These are phyloP conservation scores for Lichtheimia hyalospora DNA, from an alignment of 371 early-diverging fungal species.

Conservation along the genomic window DNA sequence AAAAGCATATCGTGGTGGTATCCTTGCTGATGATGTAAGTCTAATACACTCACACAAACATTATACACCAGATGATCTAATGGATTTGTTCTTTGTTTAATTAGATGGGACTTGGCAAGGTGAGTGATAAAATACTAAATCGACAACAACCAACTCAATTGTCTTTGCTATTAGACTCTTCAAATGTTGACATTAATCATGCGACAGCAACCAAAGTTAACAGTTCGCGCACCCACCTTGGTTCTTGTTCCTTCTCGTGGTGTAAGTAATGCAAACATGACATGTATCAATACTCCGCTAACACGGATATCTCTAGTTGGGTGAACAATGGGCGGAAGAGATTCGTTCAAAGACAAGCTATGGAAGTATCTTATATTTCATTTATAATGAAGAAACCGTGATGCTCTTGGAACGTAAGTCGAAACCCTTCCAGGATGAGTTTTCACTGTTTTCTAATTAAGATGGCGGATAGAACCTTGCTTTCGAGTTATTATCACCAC, in stretches of 20 bases:
- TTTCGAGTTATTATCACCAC: constrained; percentile 45
- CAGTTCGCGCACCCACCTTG: constrained; percentile 29
- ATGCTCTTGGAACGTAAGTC: constrained; percentile 36
- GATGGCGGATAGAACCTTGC: constrained; percentile 21
- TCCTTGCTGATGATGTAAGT: constrained; percentile 43
- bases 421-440: too few species aligned
- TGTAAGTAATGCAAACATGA: constrained; percentile 14
- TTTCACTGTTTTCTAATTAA: background rate
- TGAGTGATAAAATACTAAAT: constrained; percentile 6
- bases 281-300: background rate
- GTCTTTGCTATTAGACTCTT: constrained; percentile 23
- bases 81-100: background rate
- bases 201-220: constrained; percentile 35
- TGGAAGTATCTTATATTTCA: constrained; percentile 43
- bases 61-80: background rate
- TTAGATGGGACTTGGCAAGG: constrained; percentile 50
- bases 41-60: too few species aligned
- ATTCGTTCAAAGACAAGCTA: constrained; percentile 55
- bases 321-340: constrained; percentile 71
- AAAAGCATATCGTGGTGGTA: constrained; percentile 33
- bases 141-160: background rate
- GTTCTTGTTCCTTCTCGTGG: constrained; percentile 40
- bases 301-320: constrained; percentile 20
- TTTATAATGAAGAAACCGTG: constrained; percentile 31
- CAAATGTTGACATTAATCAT: constrained; percentile 37